These are phyloP conservation scores for Margaritispora aquatica DNA, from an alignment of 495 filamentous ascomycete genomes.

Conservation along the genomic window DNA sequence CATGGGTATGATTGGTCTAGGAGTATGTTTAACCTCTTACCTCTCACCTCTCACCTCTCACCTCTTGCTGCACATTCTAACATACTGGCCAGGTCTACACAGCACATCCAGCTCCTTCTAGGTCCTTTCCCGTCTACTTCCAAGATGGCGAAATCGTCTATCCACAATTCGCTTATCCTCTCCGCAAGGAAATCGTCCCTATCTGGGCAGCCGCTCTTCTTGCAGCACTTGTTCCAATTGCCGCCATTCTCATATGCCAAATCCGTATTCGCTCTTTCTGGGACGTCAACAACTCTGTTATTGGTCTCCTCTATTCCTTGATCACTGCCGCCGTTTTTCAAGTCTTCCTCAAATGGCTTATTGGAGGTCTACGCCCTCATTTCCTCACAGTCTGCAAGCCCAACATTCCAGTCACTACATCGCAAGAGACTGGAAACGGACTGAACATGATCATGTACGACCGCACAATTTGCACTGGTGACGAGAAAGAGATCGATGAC, in stretches of 20 bases:
- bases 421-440: conserved; percentile 33
- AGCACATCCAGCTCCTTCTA: conserved; percentile 35
- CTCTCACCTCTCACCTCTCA: background rate
- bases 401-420: conserved; percentile 22
- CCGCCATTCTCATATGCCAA: conserved; percentile 49
- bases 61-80: conserved; percentile 2
- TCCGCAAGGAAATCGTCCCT: conserved; percentile 56
- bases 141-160: conserved; percentile 52
- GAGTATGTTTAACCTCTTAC: conserved; percentile 39
- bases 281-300: conserved; percentile 57
- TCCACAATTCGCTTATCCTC: conserved; percentile 54
- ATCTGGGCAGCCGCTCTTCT: conserved; percentile 54
- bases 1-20: conserved; percentile 51
- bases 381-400: conserved; percentile 48
- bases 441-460: conserved; percentile 43
- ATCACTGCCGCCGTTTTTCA: conserved; percentile 54
- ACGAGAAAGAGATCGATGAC: conserved; percentile 39
- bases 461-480: conserved; percentile 42
- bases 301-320: conserved; percentile 54
- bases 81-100: conserved; percentile 40
- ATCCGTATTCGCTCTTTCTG: conserved; percentile 58
- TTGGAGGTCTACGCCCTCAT: conserved; percentile 39
- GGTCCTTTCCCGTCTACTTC: conserved; percentile 48
- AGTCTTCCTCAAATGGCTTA: conserved; percentile 38
- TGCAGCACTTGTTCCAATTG: conserved; percentile 46